These are phyloP conservation scores for Peronospora destructor DNA, from an alignment of 352 stramenopile genomes.

Conservation along the genomic window DNA sequence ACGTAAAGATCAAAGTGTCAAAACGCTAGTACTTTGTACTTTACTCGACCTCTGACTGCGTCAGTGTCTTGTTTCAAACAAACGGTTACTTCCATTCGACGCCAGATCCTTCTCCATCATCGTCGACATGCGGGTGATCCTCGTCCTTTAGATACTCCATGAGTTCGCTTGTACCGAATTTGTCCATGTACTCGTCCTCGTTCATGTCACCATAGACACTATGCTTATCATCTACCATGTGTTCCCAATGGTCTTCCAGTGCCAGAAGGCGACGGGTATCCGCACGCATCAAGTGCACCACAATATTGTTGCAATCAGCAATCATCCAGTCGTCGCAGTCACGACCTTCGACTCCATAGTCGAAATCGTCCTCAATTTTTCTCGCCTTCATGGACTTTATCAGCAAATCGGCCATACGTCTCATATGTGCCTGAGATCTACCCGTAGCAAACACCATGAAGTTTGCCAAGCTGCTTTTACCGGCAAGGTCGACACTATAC, in stretches of 20 bases:
- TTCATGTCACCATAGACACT: conserved; percentile 71
- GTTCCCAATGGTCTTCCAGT: conserved; percentile 77
- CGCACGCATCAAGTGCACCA: conserved; percentile 82
- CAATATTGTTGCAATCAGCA: conserved; percentile 85
- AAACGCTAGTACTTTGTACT: conserved; percentile 10
- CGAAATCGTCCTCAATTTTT: conserved; percentile 61
- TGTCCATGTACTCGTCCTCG: conserved; percentile 85
- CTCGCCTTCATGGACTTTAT: conserved; percentile 80
- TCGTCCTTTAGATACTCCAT: conserved; percentile 75
- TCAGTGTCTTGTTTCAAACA: conserved; percentile 12
- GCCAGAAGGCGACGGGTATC: conserved; percentile 70
- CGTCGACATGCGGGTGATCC: conserved; percentile 35
- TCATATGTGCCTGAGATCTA: conserved; percentile 78
- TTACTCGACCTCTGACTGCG: not conserved
- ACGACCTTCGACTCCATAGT: conserved; percentile 79
- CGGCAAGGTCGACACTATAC: conserved; percentile 63
- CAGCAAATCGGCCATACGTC: conserved; percentile 82
- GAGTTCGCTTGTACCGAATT: conserved; percentile 79
- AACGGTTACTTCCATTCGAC: conserved; percentile 56
- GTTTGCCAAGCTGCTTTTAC: conserved; percentile 77
- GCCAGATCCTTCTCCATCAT: conserved; percentile 29
- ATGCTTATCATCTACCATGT: conserved; percentile 82
- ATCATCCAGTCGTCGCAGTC: conserved; percentile 92
- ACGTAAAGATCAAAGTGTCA: conserved; percentile 13
- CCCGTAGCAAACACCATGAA: conserved; percentile 88